Base-by-base conservation (phyloP, 768 basidiomycete genomes). In the Mrakia blollopis region DNA sequence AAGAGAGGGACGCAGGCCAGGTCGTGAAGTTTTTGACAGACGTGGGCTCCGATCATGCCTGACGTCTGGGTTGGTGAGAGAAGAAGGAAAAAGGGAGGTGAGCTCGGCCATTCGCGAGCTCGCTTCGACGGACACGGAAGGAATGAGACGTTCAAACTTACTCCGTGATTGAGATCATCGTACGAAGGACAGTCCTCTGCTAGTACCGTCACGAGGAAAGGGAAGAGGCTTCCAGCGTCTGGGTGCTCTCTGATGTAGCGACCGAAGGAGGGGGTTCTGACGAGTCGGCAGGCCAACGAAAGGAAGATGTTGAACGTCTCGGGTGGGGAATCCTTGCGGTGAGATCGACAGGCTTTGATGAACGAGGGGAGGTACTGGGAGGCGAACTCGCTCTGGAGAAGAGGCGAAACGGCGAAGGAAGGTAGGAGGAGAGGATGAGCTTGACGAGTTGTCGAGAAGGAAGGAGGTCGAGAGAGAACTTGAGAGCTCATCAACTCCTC, bases 311-410 rank as follows among this genome's bases (percentile, higher is more conserved):
- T 68, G 65, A 68, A 68, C 16, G 37, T 41, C 39, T 68, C 65
- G 25, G 25, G 35, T 4, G 65, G 65, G 35, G 65, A 68, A 23
- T 68, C 65, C 65, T 41, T 68, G 21, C 65, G 65, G 25, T 68
- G 65, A n/a, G 65, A 68, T n/a, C 65, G 65, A 25, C 65, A 68
- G 2, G 65, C 65, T 39, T 68, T 68, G 65, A 68, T 68, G 65
- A 68, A 68, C 39, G 65, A 68, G 25, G 65, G 65, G 2, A 68
- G 65, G 65, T 68, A 68, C 25, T 68, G 65, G 13, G 65, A 68
- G 25, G 65, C 65, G 39, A 68, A 68, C 25, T 68, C 65, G 65
- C 65, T 68, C 65, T 68, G 37, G 8, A 65, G 18, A 37, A 65
- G 16, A 21, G 37, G 5, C 37, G 39, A 2, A 37, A 14, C n/a